Evolutionary conservation across 2,329 filamentous ascomycete genomes (phyloP).

Genomic region (Aspergillus costaricaensis): DNA sequence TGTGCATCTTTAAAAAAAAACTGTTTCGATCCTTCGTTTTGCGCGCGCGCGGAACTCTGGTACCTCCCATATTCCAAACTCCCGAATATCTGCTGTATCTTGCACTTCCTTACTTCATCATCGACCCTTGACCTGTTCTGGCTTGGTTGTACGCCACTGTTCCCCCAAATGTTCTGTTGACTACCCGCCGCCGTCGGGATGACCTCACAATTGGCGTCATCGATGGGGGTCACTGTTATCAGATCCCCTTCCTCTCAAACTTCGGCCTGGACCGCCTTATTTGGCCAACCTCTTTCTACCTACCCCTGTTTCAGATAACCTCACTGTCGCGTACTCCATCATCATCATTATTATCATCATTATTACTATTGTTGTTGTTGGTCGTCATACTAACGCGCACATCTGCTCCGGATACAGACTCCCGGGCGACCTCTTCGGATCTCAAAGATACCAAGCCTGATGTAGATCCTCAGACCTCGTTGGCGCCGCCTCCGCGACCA

Average conservation of each 20-base stretch:
- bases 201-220: constrained; percentile 42
- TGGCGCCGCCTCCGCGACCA: constrained; percentile 69
- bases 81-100: constrained; percentile 8
- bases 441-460: constrained; percentile 43
- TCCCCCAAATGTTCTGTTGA: constrained; percentile 28
- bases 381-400: constrained; percentile 26
- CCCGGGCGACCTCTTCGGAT: constrained; percentile 35
- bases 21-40: constrained; percentile 15
- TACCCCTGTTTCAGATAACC: not conserved
- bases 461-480: constrained; percentile 63
- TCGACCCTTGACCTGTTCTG: constrained; percentile 26
- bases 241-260: constrained; percentile 12
- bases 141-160: constrained; percentile 36
- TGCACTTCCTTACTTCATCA: constrained; percentile 18
- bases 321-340: constrained; percentile 7
- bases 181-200: constrained; percentile 35
- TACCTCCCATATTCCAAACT: constrained; percentile 6
- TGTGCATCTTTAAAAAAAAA: constrained; percentile 1
- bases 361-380: not conserved
- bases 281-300: constrained; percentile 12
- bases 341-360: too few relatives aligned
- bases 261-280: constrained; percentile 13
- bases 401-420: constrained; percentile 25
- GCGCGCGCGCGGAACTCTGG: constrained; percentile 10
- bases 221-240: constrained; percentile 29